Conservation (phyloP, 805 yeast genomes). For the Komagataella mondaviorum region DNA sequence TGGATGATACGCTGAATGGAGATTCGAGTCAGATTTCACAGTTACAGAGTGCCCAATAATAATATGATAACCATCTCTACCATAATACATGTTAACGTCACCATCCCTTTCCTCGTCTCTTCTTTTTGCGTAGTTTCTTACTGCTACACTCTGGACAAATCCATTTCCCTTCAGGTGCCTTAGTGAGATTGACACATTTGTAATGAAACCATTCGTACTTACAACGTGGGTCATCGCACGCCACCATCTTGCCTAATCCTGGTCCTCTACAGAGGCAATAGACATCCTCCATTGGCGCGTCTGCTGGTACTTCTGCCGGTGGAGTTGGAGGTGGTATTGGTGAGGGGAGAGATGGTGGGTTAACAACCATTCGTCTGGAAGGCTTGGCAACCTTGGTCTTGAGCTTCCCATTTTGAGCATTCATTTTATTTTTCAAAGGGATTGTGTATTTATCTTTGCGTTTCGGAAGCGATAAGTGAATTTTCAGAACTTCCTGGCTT, state of each 20-base stretch:
- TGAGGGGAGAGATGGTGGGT: conserved; percentile 2
- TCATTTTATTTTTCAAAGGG: not conserved
- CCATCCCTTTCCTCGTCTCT: conserved; percentile 5
- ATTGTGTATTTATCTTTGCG: not conserved
- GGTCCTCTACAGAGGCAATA: conserved; percentile 43
- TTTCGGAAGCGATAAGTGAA: not conserved
- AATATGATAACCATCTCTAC: not conserved
- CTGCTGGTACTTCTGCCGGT: conserved; percentile 5
- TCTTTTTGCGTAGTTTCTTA: conserved; percentile 6
- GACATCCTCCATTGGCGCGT: too few relatives aligned
- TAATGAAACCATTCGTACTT: conserved; percentile 93
- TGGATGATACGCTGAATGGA: conserved; percentile 37
- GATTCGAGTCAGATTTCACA: not conserved
- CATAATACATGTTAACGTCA: not conserved
- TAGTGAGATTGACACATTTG: conserved; percentile 80
- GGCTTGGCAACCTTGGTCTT: not conserved
- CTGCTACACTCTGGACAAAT: conserved; percentile 72
- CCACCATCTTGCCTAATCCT: conserved; percentile 82
- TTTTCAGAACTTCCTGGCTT: not conserved
- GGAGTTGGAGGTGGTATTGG: conserved; percentile 3
- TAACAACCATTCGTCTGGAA: not conserved
- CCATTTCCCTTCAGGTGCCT: conserved; percentile 89
- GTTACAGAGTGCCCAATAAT: not conserved
- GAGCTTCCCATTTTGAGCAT: not conserved
- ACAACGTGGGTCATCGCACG: conserved; percentile 87